Evolutionary conservation across 2,329 filamentous ascomycete species (phyloP), one percentile per base, ranked within the genome.

Genomic region (Ophiostoma triangulosporum): DNA sequence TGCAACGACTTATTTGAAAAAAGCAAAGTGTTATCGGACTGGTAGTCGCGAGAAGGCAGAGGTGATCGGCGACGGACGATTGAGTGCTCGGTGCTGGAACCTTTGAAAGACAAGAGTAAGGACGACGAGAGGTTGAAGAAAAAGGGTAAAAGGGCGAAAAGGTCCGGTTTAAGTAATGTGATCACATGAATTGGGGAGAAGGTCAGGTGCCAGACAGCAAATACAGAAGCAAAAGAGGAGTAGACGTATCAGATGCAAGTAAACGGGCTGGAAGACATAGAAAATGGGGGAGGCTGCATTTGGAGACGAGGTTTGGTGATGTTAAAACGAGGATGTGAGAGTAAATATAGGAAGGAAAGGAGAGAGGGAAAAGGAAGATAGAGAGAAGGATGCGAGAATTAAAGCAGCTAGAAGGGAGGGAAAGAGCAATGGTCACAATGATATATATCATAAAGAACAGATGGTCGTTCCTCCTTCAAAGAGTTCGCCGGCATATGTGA

Each of bases 161-260:
- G 64, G 63, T 65, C 64, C 68, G 68, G 66, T 70, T 72, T 73
- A 73, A 71, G 70, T 73, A 73, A 73, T 71, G 69, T 63, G 67
- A 71, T 73, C 72, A 73, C 71, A 68, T 63, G 67, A 71, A 69
- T 64, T 62, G 57, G 60, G 63, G 43, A 40, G 61, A 64, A 27
- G 24, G 48, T 50, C 32, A 27, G 48, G 48, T 29, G 49, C 17
- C 31, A 32, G 32, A 5, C 29, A 35, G 24, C 22, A 17, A 48
- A 32, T 32, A 29, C 48, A 22, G 48, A 33, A 27, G 50, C 50
- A 33, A 52, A 52, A 48, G 43, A 36, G 26, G 40, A 48, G 22
- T n/a, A 9, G 26, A 46, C 43, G 43, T 29, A 46, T 14, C n/a
- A 12, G n/a, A 22, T 32, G 29, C 35, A 38, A 32, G 33, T 31